phyloP scores from a whole-genome alignment of 2,329 filamentous ascomycete species.

The Beauveria scarabaeidicola region DNA sequence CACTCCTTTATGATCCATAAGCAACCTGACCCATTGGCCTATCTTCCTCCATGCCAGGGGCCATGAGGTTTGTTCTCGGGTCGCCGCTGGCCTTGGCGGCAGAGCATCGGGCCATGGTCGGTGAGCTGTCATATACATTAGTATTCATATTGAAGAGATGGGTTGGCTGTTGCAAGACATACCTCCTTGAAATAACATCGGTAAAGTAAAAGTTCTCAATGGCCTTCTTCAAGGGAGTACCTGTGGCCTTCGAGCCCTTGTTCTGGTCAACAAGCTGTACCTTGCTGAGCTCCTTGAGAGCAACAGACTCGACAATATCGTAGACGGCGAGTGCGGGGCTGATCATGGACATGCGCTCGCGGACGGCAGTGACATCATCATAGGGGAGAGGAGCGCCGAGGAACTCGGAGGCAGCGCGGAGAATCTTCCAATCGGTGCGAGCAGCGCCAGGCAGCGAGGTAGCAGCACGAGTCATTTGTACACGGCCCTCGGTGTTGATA shows the following conservation, averaged over 20 bases:
- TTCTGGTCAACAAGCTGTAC: slow-evolving; percentile 95
- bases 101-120: slow-evolving; percentile 96
- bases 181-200: slow-evolving; percentile 94
- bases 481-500: slow-evolving; percentile 94
- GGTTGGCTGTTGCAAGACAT: slow-evolving; percentile 26
- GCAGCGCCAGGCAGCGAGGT: slow-evolving; percentile 83
- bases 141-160: slow-evolving; percentile 12
- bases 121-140: slow-evolving; percentile 54
- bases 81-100: slow-evolving; percentile 80
- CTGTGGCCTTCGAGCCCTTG: slow-evolving; percentile 70
- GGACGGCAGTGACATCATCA: slow-evolving; percentile 80
- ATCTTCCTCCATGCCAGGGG: slow-evolving; percentile 57
- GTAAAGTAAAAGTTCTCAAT: slow-evolving; percentile 99
- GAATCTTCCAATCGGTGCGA: slow-evolving; percentile 97
- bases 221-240: slow-evolving; percentile 69
- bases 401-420: slow-evolving; percentile 88
- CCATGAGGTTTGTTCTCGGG: slow-evolving; percentile 72
- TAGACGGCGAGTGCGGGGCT: slow-evolving; percentile 83
- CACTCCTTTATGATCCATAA: slow-evolving; percentile 41
- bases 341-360: slow-evolving; percentile 92
- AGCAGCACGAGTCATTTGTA: slow-evolving; percentile 86
- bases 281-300: slow-evolving; percentile 70
- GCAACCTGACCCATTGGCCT: slow-evolving; percentile 53
- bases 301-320: slow-evolving; percentile 78
- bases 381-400: slow-evolving; percentile 81